These are phyloP conservation scores for Fraxinus paxiana DNA, from an alignment of 305 asterid genomes.

Conservation along the genomic window DNA sequence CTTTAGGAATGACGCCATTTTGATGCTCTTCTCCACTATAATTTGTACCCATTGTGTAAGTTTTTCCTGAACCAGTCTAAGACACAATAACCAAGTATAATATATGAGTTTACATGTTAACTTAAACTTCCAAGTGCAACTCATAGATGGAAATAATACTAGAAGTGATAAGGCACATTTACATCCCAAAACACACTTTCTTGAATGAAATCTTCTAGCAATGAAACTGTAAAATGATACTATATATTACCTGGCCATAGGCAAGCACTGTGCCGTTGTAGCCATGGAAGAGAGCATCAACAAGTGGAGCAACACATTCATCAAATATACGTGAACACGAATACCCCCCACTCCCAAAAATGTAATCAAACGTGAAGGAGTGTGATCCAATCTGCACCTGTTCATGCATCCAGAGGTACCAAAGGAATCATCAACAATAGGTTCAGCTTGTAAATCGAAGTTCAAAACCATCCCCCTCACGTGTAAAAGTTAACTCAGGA, in stretches of 20 bases:
- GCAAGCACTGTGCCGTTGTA: conserved; percentile 96
- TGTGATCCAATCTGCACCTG: conserved; percentile 98
- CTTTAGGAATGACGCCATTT: conserved; percentile 75
- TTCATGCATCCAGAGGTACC: conserved; percentile 20
- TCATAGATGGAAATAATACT: not conserved
- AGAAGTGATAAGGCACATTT: not conserved
- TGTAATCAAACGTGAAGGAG: conserved; percentile 77
- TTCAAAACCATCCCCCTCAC: not conserved
- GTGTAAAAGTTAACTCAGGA: not conserved
- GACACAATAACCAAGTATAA: conserved; percentile 3
- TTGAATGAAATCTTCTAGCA: not conserved
- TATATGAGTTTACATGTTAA: conserved; percentile 6
- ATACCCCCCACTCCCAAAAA: conserved; percentile 65
- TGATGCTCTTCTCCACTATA: conserved; percentile 80
- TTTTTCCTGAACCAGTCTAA: conserved; percentile 98
- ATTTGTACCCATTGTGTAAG: conserved; percentile 98
- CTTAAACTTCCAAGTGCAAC: not conserved
- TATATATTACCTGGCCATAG: conserved; percentile 74
- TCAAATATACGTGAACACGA: conserved; percentile 59
- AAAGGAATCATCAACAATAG: conserved; percentile 4
- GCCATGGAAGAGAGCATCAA: conserved; percentile 78
- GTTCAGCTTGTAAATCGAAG: not conserved
- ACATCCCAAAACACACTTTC: not conserved
- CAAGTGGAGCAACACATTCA: conserved; percentile 78
- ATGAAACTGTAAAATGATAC: not conserved